Conservation (phyloP, 805 yeast genomes). For the Saturnispora halmiae region DNA sequence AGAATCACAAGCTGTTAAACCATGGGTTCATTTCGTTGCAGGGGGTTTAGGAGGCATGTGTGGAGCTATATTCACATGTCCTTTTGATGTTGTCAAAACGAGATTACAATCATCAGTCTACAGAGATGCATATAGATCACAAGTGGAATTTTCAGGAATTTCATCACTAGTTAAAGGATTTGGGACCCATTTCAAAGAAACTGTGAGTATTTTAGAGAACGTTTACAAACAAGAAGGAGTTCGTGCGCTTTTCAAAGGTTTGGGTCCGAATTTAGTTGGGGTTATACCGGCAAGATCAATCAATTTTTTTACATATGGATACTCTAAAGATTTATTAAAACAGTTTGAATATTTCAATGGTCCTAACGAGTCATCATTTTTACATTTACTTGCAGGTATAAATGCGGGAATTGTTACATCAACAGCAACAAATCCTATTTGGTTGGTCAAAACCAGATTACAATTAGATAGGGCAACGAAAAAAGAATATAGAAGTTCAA, state of each 20-base stretch:
- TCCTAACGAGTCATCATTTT: constrained; percentile 62
- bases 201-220: constrained; percentile 58
- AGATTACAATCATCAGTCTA: constrained; percentile 87
- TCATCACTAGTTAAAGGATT: constrained; percentile 25
- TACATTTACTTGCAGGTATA: constrained; percentile 80
- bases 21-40: constrained; percentile 81
- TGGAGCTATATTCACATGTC: constrained; percentile 90
- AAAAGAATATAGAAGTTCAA: constrained; percentile 67
- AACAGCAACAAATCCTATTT: constrained; percentile 94
- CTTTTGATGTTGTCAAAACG: constrained; percentile 93
- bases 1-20: constrained; percentile 25
- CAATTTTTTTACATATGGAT: constrained; percentile 93
- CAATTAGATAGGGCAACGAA: constrained; percentile 70
- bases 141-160: constrained; percentile 27
- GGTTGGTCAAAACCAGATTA: constrained; percentile 91
- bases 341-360: constrained; percentile 54
- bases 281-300: constrained; percentile 97
- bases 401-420: constrained; percentile 91
- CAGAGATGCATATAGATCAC: constrained; percentile 40
- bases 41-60: constrained; percentile 97
- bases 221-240: constrained; percentile 75
- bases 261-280: constrained; percentile 95
- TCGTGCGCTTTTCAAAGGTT: constrained; percentile 81
- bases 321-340: constrained; percentile 73
- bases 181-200: constrained; percentile 71